Conservation (phyloP, 176 grass and related monocot genomes). For the Phoenix roebelenii region DNA sequence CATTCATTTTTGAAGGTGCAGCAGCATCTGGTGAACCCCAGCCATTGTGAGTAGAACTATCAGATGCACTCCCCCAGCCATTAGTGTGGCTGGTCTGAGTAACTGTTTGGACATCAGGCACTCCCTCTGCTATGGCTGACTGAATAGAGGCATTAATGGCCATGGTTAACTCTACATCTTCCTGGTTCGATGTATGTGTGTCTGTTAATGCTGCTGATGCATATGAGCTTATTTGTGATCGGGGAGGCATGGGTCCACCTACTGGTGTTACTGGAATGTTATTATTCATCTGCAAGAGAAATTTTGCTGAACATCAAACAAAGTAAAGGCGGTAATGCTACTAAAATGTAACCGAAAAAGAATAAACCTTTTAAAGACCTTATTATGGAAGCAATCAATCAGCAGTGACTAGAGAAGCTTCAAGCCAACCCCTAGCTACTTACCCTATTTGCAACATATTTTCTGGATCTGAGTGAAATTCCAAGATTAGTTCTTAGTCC, state of each 20-base stretch:
- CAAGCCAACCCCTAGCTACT: no score
- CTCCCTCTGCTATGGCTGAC: slow-evolving; percentile 74
- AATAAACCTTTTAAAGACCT: background rate
- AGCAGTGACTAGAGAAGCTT: no score
- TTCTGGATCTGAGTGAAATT: no score
- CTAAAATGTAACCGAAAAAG: slow-evolving; percentile 23
- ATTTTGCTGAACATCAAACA: background rate
- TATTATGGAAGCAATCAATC: no score
- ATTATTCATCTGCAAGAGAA: slow-evolving; percentile 8
- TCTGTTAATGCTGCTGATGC: slow-evolving; percentile 26
- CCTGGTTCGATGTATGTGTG: slow-evolving; percentile 28
- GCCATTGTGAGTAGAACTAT: slow-evolving; percentile 47
- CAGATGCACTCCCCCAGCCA: slow-evolving; percentile 35
- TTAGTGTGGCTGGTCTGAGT: slow-evolving; percentile 24
- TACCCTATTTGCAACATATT: no score
- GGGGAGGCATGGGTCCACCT: background rate
- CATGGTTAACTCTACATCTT: slow-evolving; percentile 74
- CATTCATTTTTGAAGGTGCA: slow-evolving; percentile 29
- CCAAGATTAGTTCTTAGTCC: no score
- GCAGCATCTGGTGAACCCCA: slow-evolving; percentile 34
- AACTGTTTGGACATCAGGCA: slow-evolving; percentile 45
- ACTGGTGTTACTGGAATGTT: background rate
- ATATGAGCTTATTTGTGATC: background rate
- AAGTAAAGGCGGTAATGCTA: no score
- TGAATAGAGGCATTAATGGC: slow-evolving; percentile 91